A percentile compares a stretch with the other conserved stretches of the same genome.
Conservation (phyloP, 441 rosid genomes). For the Pelargonium myrrhifolium region DNA sequence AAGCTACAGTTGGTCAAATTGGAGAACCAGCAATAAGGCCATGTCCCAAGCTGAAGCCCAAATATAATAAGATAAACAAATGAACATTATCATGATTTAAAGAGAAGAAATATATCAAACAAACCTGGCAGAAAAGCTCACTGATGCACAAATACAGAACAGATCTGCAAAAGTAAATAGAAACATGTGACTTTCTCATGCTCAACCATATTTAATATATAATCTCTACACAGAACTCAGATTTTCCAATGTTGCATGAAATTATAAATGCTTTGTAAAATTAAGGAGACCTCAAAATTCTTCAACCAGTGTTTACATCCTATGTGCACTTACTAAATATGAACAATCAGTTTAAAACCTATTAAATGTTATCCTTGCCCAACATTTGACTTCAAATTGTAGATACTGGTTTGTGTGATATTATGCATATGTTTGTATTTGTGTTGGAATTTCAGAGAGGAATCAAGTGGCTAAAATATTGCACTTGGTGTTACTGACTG, state of each 20-base stretch:
- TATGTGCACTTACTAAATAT: background rate
- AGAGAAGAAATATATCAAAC: constrained; percentile 21
- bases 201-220: constrained; percentile 10
- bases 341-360: background rate
- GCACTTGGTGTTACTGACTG: background rate
- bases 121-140: constrained; percentile 79
- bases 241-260: background rate
- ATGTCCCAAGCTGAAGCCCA: constrained; percentile 7
- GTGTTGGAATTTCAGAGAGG: too few relatives aligned
- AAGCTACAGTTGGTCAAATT: constrained; percentile 2
- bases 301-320: background rate
- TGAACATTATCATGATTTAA: background rate
- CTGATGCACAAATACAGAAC: constrained; percentile 66
- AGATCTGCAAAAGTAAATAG: constrained; percentile 45
- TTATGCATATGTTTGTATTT: background rate
- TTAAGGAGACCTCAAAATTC: background rate
- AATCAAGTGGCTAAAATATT: too few relatives aligned
- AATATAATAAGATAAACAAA: background rate
- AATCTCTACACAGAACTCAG: constrained; percentile 9
- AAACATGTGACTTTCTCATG: constrained; percentile 23
- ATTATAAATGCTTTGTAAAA: background rate
- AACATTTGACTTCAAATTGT: constrained; percentile 4
- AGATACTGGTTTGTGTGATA: background rate
- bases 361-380: background rate
- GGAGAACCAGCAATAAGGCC: constrained; percentile 14